Evolutionary conservation across 768 basidiomycete genomes (phyloP), one percentile per base, ranked within the genome.

Genomic region (Phylloporus scabripes): DNA sequence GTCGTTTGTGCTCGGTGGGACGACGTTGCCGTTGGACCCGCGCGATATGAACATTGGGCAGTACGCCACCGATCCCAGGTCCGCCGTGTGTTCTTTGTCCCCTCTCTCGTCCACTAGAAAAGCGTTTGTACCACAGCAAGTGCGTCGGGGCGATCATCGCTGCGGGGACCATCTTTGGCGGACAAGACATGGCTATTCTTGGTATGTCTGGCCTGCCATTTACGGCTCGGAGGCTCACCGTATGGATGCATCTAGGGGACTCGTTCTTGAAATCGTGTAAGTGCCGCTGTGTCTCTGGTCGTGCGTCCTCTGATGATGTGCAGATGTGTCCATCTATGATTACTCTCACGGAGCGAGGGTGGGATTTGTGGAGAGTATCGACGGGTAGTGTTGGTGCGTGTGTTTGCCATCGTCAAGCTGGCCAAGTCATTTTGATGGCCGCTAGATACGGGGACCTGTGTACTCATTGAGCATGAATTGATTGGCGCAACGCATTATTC

Each of bases 231-330:
- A 15, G 6, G 15, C 50, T 52, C 37, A 52, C 14, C 8, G 12
- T 4, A 31, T 12, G n/a, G 29, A 12, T 20, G 20, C 18, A 15
- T 20, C 4, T 11, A 77, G 77, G 80, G 1, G 82, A 77, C 60
- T 76, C 74, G 55, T 84, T 86, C 58, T 60, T 85, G 40, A 86
- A 85, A 67, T 82, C 79, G 9, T 86, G 84, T 81, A 51, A 60
- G 79, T 36, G 7, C 23, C 36, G 23, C 18, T 23, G 3, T 11
- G 18, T 32, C 7, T 7, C 7, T 7, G 32, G 18, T 36, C 17
- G 3, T 38, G 1, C 15, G 5, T 2, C 28, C 12, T 34, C 11
- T 42, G 37, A 18, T 8, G 41, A 34, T 12, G 20, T 23, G 24
- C 48, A 84, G 81, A 81, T 77, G 80, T 85, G 58, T 70, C 77